Percentiles rank a stretch among this genome's conserved stretches.
Evolutionary conservation across 345 rosid species (phyloP).

Genomic region (Pugionium dolabratum): DNA sequence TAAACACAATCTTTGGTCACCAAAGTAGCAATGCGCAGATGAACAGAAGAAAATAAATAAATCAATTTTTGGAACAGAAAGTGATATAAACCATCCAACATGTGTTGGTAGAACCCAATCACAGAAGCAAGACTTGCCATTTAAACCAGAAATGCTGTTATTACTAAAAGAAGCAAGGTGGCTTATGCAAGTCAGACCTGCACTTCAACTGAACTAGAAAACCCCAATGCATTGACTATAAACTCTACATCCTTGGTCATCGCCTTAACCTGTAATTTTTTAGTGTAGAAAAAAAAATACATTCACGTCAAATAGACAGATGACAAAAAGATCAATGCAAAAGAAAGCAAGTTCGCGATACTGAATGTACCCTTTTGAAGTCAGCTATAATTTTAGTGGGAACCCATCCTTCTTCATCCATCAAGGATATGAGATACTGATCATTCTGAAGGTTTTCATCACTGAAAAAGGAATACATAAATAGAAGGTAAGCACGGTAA

Average conservation of each 20-base stretch:
- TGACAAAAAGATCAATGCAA: constrained; percentile 9
- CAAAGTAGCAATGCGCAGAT: neutral
- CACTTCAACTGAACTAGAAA: constrained; percentile 70
- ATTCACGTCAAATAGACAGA: neutral
- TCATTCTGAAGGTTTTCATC: constrained; percentile 83
- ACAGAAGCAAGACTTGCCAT: constrained; percentile 12
- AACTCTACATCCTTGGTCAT: constrained; percentile 74
- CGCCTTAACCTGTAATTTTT: constrained; percentile 64
- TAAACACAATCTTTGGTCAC: neutral
- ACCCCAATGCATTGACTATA: constrained; percentile 73
- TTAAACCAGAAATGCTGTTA: neutral
- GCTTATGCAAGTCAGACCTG: constrained; percentile 56
- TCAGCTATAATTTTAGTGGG: constrained; percentile 64
- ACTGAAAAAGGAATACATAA: constrained; percentile 50
- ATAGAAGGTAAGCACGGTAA: neutral
- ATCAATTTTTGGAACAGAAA: neutral
- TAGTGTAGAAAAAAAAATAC: constrained; percentile 15
- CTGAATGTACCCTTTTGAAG: constrained; percentile 74
- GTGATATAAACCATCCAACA: neutral
- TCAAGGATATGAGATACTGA: constrained; percentile 63
- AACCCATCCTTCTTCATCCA: constrained; percentile 98
- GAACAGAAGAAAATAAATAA: constrained; percentile 5
- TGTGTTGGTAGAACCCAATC: constrained; percentile 14
- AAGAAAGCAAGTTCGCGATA: constrained; percentile 20
- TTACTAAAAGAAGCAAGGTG: constrained; percentile 19